phyloP scores from a whole-genome alignment of 179 eudicot species.

The Silene coronaria region DNA sequence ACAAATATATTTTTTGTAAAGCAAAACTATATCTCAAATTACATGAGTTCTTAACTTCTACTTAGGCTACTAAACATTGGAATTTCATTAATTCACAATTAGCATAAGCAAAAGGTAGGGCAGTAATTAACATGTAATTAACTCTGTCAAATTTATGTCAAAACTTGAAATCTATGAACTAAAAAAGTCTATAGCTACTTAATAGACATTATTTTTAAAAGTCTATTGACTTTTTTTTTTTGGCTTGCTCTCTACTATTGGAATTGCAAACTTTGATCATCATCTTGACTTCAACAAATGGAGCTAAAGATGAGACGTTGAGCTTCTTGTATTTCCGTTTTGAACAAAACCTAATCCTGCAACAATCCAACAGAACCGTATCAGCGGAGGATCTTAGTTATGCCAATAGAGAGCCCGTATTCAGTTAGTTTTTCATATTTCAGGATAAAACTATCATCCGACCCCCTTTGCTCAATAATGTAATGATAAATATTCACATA shows the following conservation, averaged over 20 bases:
- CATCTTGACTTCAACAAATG: not conserved
- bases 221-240: too few species aligned
- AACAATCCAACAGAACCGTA: not conserved
- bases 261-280: conserved; percentile 1
- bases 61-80: not conserved
- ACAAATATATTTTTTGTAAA: not conserved
- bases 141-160: conserved; percentile 9
- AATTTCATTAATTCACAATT: not conserved
- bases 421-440: too few species aligned
- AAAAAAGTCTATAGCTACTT: not conserved
- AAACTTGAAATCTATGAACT: conserved; percentile 10
- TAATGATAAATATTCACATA: too few species aligned
- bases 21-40: not conserved
- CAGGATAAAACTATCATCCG: too few species aligned
- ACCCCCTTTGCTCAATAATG: too few species aligned
- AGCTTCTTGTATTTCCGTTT: not conserved
- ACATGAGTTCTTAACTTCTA: not conserved
- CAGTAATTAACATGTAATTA: not conserved
- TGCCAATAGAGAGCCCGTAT: too few species aligned
- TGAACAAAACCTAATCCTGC: conserved; percentile 18
- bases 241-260: not conserved
- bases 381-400: too few species aligned
- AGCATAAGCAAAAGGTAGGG: not conserved
- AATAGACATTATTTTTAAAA: not conserved
- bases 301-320: not conserved